These are phyloP conservation scores for Pterulicium gracile DNA, from an alignment of 1,284 basidiomycete genomes.

Conservation along the genomic window DNA sequence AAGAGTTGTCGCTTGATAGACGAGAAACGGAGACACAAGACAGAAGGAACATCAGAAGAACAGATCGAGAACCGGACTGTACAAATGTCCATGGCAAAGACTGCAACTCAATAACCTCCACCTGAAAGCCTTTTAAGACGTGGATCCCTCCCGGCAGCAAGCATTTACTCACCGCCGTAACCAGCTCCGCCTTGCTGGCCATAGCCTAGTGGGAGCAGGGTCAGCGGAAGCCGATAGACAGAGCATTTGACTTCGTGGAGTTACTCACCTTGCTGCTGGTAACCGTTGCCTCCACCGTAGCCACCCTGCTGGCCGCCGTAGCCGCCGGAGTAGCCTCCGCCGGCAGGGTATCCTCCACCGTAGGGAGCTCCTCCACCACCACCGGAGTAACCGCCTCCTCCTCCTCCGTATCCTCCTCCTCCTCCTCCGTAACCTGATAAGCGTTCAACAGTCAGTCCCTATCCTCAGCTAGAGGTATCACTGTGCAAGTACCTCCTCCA, in stretches of 20 bases:
- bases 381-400: constrained; percentile 8
- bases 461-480: constrained; percentile 2
- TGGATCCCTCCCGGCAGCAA: constrained; percentile 11
- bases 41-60: not conserved
- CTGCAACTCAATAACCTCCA: too few relatives aligned
- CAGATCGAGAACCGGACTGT: too few relatives aligned
- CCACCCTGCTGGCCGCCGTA: constrained; percentile 13
- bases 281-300: constrained; percentile 11
- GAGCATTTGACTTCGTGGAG: constrained; percentile 3
- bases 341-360: constrained; percentile 11
- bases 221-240: too few relatives aligned
- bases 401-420: constrained; percentile 12
- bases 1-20: constrained; percentile 1
- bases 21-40: constrained; percentile 7
- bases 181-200: constrained; percentile 11
- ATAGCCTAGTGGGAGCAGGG: too few relatives aligned
- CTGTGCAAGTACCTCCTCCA: constrained; percentile 23
- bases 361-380: constrained; percentile 5
- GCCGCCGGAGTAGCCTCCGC: constrained; percentile 18
- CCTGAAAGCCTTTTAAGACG: too few relatives aligned
- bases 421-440: constrained; percentile 21
- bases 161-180: constrained; percentile 19
- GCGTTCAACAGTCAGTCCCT: constrained; percentile 7
- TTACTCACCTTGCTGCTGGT: constrained; percentile 4
- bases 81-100: too few relatives aligned